Conservation (phyloP, 2,329 filamentous ascomycete species). For the Trichoderma gracile region DNA sequence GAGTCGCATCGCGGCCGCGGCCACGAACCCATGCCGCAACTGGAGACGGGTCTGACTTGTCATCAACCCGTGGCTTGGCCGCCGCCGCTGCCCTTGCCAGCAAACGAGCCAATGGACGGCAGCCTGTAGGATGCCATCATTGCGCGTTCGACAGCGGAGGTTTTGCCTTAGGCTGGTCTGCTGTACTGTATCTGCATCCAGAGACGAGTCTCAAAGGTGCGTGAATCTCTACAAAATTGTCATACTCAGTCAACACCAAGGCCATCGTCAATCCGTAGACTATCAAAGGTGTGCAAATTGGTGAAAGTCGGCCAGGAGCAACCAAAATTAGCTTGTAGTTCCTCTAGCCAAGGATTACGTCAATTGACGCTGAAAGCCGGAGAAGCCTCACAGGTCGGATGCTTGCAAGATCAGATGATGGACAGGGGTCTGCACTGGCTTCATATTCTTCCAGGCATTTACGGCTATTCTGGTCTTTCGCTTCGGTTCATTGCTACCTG, state of each 20-base stretch:
- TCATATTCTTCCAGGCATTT: slow-evolving; percentile 7
- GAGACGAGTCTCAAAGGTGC: too few species aligned
- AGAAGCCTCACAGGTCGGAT: slow-evolving; percentile 1
- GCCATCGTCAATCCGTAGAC: too few species aligned
- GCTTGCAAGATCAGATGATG: slow-evolving; percentile 17
- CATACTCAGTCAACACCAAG: too few species aligned
- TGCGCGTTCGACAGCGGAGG: slow-evolving; percentile 14
- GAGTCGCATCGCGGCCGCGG: slow-evolving; percentile 15
- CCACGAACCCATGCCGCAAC: background rate
- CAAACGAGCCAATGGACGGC: slow-evolving; percentile 13
- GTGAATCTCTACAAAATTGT: too few species aligned
- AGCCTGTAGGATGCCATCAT: slow-evolving; percentile 12
- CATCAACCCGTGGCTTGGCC: background rate
- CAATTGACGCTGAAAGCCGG: background rate
- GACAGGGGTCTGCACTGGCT: slow-evolving; percentile 10
- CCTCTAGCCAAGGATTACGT: background rate
- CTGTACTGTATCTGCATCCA: too few species aligned
- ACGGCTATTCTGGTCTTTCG: background rate
- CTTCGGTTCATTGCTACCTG: background rate
- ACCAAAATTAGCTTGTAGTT: too few species aligned
- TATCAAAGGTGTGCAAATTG: too few species aligned
- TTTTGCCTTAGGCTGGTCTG: background rate
- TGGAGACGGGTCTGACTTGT: too few species aligned
- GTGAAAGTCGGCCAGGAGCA: too few species aligned
- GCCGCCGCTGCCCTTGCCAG: background rate